Base-by-base conservation (phyloP, 768 basidiomycete species). In the Hemileccinum impolitum region DNA sequence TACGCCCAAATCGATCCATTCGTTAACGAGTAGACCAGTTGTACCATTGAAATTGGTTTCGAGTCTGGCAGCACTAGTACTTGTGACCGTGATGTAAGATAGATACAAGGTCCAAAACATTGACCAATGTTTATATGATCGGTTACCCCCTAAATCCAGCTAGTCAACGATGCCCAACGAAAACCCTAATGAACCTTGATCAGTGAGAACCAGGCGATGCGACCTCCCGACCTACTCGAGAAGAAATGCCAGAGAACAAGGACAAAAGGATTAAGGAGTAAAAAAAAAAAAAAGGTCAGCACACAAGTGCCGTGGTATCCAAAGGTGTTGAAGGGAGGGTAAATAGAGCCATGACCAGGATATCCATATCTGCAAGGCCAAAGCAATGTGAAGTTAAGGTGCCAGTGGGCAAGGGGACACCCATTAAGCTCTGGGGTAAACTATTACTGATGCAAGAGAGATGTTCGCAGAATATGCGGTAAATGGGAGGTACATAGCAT, bases 281-380 rank as follows among this genome's bases (percentile, higher is more conserved):
- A 50, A 44, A 46, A 23, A 6, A 47, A 50, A 44, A 35, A 25
- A 35, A 35, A 17, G 48, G 11, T 41, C 38, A 50, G 46, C 56
- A 45, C 56, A 45, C 36, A 44, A 7, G 50, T 54, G 49, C 38
- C 15, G 19, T 53, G 61, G 61, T 62, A 62, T 63, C 60, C 61
- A 57, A 63, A 52, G 50, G 52, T 49, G 49, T 51, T 26, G 48
- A 35, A 23, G 25, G 28, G 30, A 41, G 47, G 51, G 43, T 53
- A 50, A 42, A 45, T 51, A 54, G 39, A 25, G 37, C 41, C 41
- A 41, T 36, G 37, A 38, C 38, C 42, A 25, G 39, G 48, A 60
- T 48, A 56, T 57, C 57, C 52, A 35, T 40, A 36, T 25, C 47
- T 39, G 46, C 41, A 12, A n/a, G 39, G 38, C 35, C 38, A 37